Percentiles rank a stretch among this genome's conserved stretches.
These are phyloP conservation scores for Tolypocladium ophioglossoides DNA, from an alignment of 2,329 filamentous ascomycete genomes.

Conservation along the genomic window DNA sequence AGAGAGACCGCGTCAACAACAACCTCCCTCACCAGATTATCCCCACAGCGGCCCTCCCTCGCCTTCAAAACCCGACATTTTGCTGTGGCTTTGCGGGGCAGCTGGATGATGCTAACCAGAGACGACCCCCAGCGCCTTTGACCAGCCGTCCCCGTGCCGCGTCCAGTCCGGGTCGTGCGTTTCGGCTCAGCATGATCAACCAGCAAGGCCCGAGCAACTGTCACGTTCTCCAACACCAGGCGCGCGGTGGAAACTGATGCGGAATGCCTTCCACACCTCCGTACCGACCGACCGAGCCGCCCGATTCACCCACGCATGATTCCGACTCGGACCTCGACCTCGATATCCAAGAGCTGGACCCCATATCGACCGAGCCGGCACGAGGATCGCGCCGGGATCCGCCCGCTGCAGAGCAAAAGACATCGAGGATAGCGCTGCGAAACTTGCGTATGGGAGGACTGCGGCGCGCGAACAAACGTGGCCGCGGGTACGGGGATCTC, in stretches of 20 bases:
- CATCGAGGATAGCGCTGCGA: constrained; percentile 58
- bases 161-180: not conserved
- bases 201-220: constrained; percentile 6
- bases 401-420: constrained; percentile 28
- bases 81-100: not conserved
- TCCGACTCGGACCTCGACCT: constrained; percentile 65
- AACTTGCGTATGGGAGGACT: constrained; percentile 57
- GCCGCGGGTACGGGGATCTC: constrained; percentile 49
- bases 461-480: constrained; percentile 44
- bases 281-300: constrained; percentile 46
- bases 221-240: constrained; percentile 6
- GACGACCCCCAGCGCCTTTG: not conserved
- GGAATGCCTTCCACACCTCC: constrained; percentile 47
- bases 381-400: constrained; percentile 18
- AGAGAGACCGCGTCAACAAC: not conserved
- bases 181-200: constrained; percentile 10
- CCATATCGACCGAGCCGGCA: constrained; percentile 32
- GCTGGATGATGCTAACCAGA: not conserved
- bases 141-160: not conserved
- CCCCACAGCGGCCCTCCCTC: not conserved
- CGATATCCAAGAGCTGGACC: constrained; percentile 72
- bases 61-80: not conserved
- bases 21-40: not conserved
- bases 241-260: constrained; percentile 15
- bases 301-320: constrained; percentile 55